A percentile compares a stretch with the other conserved stretches of the same genome.
phyloP scores from a whole-genome alignment of 345 rosid genomes.

The Populus euphratica region DNA sequence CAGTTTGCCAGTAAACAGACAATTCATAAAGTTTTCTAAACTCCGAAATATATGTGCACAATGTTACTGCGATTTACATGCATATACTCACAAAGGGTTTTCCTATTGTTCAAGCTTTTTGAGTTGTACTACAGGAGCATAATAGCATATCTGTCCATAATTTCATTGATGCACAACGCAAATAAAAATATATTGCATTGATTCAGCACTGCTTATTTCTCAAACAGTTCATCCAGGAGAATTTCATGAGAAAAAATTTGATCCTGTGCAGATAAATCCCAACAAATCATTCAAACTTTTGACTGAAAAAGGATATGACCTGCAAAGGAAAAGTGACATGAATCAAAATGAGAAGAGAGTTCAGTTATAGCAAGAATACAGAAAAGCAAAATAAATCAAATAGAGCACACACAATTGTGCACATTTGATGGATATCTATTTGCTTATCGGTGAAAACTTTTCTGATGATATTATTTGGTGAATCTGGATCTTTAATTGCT shows the following conservation, averaged over 20 bases:
- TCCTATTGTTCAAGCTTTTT: neutral
- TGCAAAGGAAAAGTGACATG: slow-evolving; percentile 36
- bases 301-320: slow-evolving; percentile 91
- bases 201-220: neutral
- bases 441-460: neutral
- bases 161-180: neutral
- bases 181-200: neutral
- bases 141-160: neutral
- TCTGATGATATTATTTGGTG: neutral
- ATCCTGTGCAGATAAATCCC: neutral
- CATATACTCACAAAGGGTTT: neutral
- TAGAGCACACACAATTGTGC: neutral
- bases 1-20: neutral
- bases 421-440: neutral
- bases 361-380: neutral
- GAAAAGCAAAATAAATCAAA: neutral
- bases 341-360: neutral
- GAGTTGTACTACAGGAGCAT: neutral
- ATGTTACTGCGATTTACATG: neutral
- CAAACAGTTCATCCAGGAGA: neutral
- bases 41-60: neutral
- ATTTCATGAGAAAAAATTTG: neutral
- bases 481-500: neutral
- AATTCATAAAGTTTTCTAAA: neutral
- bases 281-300: slow-evolving; percentile 6